Conservation (phyloP, 805 yeast species). For the Candida stauntonica region DNA sequence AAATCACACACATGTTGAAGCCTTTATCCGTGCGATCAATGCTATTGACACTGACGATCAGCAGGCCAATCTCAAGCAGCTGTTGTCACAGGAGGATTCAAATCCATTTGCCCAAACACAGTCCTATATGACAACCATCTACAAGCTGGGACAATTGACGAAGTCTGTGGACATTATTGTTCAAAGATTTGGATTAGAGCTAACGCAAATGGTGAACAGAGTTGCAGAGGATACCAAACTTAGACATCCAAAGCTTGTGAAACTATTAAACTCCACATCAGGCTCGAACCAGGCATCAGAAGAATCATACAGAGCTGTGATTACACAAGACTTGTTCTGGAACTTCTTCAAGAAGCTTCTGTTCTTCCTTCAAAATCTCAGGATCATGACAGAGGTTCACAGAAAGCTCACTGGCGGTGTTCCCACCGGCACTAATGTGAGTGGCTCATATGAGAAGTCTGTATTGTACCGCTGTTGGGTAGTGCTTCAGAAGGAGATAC, state of each 20-base stretch:
- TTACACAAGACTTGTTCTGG: constrained; percentile 68
- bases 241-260: constrained; percentile 44
- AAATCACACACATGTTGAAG: constrained; percentile 32
- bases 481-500: constrained; percentile 16
- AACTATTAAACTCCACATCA: constrained; percentile 23
- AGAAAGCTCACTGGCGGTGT: constrained; percentile 5
- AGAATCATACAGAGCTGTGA: constrained; percentile 45
- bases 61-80: constrained; percentile 21
- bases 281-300: constrained; percentile 19
- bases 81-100: constrained; percentile 32
- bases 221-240: constrained; percentile 61
- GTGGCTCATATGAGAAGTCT: neutral
- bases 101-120: constrained; percentile 53
- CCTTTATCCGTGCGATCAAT: constrained; percentile 31
- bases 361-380: constrained; percentile 64
- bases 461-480: constrained; percentile 16
- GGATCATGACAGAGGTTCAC: constrained; percentile 50
- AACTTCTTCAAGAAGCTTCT: constrained; percentile 60
- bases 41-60: constrained; percentile 25
- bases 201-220: constrained; percentile 57
- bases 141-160: constrained; percentile 56
- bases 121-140: constrained; percentile 49
- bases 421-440: neutral
- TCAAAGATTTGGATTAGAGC: constrained; percentile 55
- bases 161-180: constrained; percentile 51